phyloP scores from a whole-genome alignment of 2,329 filamentous ascomycete species.

The Trichoderma gracile region DNA sequence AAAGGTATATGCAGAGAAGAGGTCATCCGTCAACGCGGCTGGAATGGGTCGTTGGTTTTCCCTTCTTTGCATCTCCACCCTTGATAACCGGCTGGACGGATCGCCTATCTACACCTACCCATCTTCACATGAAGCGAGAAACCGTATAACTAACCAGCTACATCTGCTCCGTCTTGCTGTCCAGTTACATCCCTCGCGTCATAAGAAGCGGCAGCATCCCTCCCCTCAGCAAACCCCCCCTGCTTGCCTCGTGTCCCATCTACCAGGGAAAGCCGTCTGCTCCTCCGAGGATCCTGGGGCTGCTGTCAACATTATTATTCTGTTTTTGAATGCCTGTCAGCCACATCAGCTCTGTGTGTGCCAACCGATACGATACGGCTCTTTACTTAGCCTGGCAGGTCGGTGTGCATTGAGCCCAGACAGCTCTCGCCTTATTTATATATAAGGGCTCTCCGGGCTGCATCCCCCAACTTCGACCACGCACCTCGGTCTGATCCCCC shows the following conservation, averaged over 20 bases:
- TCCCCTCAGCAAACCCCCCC: background rate
- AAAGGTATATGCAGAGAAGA: no score
- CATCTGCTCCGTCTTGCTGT: background rate
- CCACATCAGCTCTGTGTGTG: background rate
- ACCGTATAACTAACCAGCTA: background rate
- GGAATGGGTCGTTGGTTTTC: background rate
- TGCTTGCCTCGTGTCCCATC: slow-evolving; percentile 16
- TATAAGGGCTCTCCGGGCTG: slow-evolving; percentile 19
- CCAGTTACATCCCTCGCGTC: slow-evolving; percentile 12
- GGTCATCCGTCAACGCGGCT: no score
- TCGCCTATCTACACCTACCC: background rate
- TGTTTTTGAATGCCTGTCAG: no score
- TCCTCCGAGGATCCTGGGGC: background rate
- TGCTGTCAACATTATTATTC: background rate
- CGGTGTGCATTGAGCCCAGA: slow-evolving; percentile 13
- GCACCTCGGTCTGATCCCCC: no score
- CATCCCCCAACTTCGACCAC: no score
- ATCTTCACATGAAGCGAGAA: no score
- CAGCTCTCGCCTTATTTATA: background rate
- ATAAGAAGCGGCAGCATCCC: slow-evolving; percentile 16
- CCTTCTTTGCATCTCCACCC: background rate
- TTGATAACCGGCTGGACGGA: background rate
- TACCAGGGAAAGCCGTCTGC: slow-evolving; percentile 1
- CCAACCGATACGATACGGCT: background rate
- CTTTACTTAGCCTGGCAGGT: slow-evolving; percentile 12